phyloP scores from a whole-genome alignment of 495 filamentous ascomycete genomes.

The Penicillium ochrochloron region DNA sequence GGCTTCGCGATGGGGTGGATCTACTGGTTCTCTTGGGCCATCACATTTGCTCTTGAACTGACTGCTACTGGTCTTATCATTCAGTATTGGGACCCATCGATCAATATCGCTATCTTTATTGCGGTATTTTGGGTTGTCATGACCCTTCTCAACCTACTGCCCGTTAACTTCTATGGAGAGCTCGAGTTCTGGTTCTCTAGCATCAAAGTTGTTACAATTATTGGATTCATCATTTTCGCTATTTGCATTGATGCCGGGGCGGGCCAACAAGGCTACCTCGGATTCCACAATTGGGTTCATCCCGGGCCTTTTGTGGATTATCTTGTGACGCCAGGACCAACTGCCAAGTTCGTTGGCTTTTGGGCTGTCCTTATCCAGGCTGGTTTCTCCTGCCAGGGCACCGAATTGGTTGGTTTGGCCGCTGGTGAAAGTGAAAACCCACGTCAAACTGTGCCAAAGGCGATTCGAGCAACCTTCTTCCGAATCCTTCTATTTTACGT shows the following conservation, averaged over 20 bases:
- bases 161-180: conserved; percentile 54
- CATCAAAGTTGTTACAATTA: conserved; percentile 60
- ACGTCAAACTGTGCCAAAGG: conserved; percentile 60
- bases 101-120: conserved; percentile 65
- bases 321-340: conserved; percentile 64
- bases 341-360: conserved; percentile 43
- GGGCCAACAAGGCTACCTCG: conserved; percentile 55
- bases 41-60: conserved; percentile 68
- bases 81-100: conserved; percentile 63
- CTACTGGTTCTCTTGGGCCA: conserved; percentile 54
- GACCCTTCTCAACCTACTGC: conserved; percentile 61
- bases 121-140: conserved; percentile 68
- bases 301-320: conserved; percentile 63
- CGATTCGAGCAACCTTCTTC: conserved; percentile 69
- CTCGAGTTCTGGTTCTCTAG: conserved; percentile 61
- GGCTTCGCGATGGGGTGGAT: conserved; percentile 76
- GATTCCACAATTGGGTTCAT: conserved; percentile 64
- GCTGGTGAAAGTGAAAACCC: conserved; percentile 70
- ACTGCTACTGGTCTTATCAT: conserved; percentile 70
- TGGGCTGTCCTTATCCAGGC: conserved; percentile 49
- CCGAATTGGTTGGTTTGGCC: conserved; percentile 66
- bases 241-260: conserved; percentile 60
- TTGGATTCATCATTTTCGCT: conserved; percentile 45
- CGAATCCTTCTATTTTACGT: conserved; percentile 71
- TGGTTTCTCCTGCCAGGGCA: conserved; percentile 67